A percentile compares a stretch with the other conserved stretches of the same genome.
These are phyloP conservation scores for Sparassis latifolia DNA, from an alignment of 1,284 basidiomycete genomes.

Conservation along the genomic window DNA sequence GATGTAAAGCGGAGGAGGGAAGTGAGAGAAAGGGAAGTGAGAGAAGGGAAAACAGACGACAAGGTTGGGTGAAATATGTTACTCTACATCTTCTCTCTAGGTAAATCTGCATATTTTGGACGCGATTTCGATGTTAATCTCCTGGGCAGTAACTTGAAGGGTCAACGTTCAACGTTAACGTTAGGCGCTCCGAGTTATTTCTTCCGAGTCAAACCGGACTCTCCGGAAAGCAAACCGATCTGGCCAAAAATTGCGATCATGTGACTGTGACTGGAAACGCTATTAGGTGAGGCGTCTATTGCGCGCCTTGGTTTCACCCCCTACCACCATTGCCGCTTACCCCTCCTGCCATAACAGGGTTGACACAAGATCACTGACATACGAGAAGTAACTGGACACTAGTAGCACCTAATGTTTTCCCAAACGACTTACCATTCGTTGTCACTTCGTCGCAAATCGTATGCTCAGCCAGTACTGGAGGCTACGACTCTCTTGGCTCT, in stretches of 20 bases:
- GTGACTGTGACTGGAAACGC: background rate
- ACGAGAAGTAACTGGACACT: too few species aligned
- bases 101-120: background rate
- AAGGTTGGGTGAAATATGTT: constrained; percentile 6
- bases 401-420: background rate
- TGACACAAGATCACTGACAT: too few species aligned
- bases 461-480: background rate
- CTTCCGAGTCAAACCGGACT: too few species aligned
- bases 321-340: background rate
- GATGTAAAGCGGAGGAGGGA: constrained; percentile 83
- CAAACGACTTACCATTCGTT: background rate
- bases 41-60: constrained; percentile 10
- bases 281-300: background rate
- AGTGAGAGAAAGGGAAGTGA: constrained; percentile 37
- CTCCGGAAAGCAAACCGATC: too few species aligned
- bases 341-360: too few species aligned
- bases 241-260: background rate
- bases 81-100: background rate
- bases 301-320: background rate
- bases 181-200: too few species aligned
- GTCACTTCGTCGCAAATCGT: background rate
- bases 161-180: too few species aligned
- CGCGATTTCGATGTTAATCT: background rate
- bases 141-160: background rate
- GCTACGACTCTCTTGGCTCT: background rate